Evolutionary conservation across 2,329 filamentous ascomycete species (phyloP), one percentile per base, ranked within the genome.

Genomic region (Xylaria sp.): DNA sequence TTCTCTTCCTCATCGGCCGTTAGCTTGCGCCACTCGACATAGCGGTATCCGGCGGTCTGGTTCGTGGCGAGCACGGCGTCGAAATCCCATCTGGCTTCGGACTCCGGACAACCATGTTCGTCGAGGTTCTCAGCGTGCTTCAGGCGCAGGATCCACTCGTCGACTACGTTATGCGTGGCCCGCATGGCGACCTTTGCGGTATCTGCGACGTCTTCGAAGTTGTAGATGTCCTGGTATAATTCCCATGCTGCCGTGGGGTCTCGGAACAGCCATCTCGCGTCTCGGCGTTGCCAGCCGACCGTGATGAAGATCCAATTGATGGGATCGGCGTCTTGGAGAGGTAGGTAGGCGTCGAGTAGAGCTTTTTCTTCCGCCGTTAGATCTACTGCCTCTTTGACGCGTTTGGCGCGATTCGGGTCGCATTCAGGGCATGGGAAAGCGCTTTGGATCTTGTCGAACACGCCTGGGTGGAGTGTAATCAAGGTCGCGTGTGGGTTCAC

Each of bases 251-350:
- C 39, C 23, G n/a, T 20, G 2, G 66, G 61, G 41, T 68, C 48
- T 8, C 66, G 60, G 50, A 67, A 67, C 3, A 67, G 60, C 60
- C 65, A 63, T 28, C 28, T 44, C 4, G 60, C 65, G 2, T 67
- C 60, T 15, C 65, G 65, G 10, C 65, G 65, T 15, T 63, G 37
- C 65, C 65, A 67, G 25, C 65, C 65, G 10, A 9, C 18, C 1
- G 39, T 10, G 1, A 55, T 63, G 50, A 63, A 60, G 25, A 63
- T 50, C 65, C 65, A 66, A 9, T 56, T 55, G 23, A 66, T 25
- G 15, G 46, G 55, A n/a, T 60, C 46, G 2, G 34, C 10, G 8
- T 55, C 50, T n/a, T 37, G 5, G 13, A 46, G 50, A 10, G 64
- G 64, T 7, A 66, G 12, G 57, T 61, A 61, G 1, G 50, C 13